A percentile compares a stretch with the other conserved stretches of the same genome.
Conservation (phyloP, 805 yeast genomes). For the Teunomyces tritomae region DNA sequence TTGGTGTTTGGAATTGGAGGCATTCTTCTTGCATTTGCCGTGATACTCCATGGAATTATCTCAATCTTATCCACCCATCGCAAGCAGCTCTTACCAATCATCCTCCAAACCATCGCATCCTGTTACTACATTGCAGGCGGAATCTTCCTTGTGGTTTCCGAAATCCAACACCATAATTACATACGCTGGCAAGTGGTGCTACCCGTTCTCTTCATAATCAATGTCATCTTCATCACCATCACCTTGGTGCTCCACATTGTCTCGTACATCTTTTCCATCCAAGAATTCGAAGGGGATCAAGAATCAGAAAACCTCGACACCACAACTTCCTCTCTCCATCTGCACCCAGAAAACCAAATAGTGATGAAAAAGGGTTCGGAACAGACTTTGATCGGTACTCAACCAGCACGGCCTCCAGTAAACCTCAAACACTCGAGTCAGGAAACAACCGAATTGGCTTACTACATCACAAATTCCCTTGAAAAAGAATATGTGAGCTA, state of each 20-base stretch:
- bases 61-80: neutral
- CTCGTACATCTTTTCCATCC: constrained; percentile 1
- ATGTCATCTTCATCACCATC: constrained; percentile 4
- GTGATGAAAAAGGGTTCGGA: constrained; percentile 10
- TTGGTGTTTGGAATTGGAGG: constrained; percentile 3
- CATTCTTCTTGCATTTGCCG: constrained; percentile 1
- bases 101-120: neutral
- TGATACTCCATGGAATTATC: neutral
- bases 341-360: neutral
- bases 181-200: constrained; percentile 4
- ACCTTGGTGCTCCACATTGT: constrained; percentile 1
- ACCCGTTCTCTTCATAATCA: constrained; percentile 5
- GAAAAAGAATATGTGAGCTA: constrained; percentile 11
- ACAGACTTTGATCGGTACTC: constrained; percentile 7
- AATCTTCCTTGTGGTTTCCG: constrained; percentile 3
- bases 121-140: constrained; percentile 6
- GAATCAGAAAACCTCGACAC: neutral
- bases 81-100: neutral
- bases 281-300: neutral
- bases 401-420: neutral
- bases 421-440: neutral
- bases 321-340: neutral
- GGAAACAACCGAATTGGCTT: constrained; percentile 7
- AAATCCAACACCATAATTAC: constrained; percentile 1
- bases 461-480: constrained; percentile 5